These are phyloP conservation scores for Neopestalotiopsis clavispora DNA, from an alignment of 2,329 filamentous ascomycete genomes.

Conservation along the genomic window DNA sequence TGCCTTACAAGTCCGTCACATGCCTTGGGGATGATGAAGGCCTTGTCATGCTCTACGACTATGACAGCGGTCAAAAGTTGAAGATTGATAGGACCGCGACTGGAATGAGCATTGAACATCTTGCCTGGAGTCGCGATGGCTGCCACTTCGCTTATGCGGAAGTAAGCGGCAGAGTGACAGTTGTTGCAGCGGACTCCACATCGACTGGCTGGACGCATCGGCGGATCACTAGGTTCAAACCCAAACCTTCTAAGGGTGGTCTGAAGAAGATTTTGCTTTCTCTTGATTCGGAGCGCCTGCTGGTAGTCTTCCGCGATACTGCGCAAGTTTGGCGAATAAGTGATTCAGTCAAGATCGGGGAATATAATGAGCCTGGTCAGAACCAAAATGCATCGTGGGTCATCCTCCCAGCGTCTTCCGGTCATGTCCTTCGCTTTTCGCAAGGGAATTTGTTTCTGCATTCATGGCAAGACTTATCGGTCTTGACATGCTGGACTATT, in stretches of 20 bases:
- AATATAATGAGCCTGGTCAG: neutral
- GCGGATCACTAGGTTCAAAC: neutral
- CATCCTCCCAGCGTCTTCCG: neutral
- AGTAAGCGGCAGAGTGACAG: conserved; percentile 4
- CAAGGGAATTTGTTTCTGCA: neutral
- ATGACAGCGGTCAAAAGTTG: neutral
- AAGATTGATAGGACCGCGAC: conserved; percentile 11
- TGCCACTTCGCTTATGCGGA: conserved; percentile 11
- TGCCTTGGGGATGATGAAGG: conserved; percentile 12
- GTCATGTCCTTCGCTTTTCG: neutral
- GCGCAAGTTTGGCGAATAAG: neutral
- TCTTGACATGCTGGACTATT: neutral
- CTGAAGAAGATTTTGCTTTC: neutral
- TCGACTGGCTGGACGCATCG: neutral
- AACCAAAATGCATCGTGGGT: neutral
- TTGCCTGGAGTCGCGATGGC: conserved; percentile 11
- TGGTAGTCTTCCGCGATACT: neutral
- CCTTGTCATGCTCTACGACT: conserved; percentile 9
- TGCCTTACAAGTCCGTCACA: neutral
- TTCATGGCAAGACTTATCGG: neutral
- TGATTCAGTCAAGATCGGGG: neutral
- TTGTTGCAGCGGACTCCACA: neutral
- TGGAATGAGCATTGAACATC: conserved; percentile 5
- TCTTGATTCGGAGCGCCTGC: neutral
- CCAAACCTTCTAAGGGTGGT: neutral